These are phyloP conservation scores for Fraxinus velutina DNA, from an alignment of 305 asterid species.

Conservation along the genomic window DNA sequence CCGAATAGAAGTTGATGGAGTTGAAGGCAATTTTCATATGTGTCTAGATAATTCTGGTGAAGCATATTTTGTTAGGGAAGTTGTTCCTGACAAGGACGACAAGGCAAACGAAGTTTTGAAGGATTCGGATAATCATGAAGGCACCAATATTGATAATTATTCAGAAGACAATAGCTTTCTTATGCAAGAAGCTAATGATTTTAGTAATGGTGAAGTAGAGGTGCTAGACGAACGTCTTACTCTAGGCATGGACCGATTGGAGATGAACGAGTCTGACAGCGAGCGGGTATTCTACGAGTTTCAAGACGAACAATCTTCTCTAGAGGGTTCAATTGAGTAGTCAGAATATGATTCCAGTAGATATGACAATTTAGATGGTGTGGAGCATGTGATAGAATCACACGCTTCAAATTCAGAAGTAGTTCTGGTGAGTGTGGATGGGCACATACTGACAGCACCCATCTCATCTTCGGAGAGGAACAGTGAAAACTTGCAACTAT, in stretches of 20 bases:
- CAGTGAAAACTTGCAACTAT: slow-evolving; percentile 49
- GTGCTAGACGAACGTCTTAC: slow-evolving; percentile 57
- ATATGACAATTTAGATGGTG: slow-evolving; percentile 53
- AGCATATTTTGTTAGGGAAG: slow-evolving; percentile 75
- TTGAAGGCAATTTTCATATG: slow-evolving; percentile 69
- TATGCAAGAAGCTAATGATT: slow-evolving; percentile 34
- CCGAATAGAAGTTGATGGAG: slow-evolving; percentile 80
- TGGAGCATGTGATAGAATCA: slow-evolving; percentile 54
- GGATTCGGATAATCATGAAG: slow-evolving; percentile 30
- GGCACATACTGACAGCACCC: slow-evolving; percentile 77
- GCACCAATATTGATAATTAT: slow-evolving; percentile 21
- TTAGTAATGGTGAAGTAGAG: slow-evolving; percentile 38
- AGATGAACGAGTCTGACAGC: slow-evolving; percentile 65
- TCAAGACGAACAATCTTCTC: slow-evolving; percentile 57
- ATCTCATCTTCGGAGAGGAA: slow-evolving; percentile 55
- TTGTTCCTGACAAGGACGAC: slow-evolving; percentile 35
- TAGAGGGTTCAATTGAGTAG: slow-evolving; percentile 55
- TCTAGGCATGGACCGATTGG: slow-evolving; percentile 54
- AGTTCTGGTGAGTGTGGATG: slow-evolving; percentile 82
- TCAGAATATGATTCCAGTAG: slow-evolving; percentile 61
- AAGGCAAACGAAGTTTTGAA: slow-evolving; percentile 20
- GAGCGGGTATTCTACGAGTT: slow-evolving; percentile 68
- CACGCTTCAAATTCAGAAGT: slow-evolving; percentile 62
- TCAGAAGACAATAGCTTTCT: slow-evolving; percentile 32
- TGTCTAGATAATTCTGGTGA: slow-evolving; percentile 84